A percentile compares a stretch with the other conserved stretches of the same genome.
These are phyloP conservation scores for Neurospora sp. DNA, from an alignment of 495 filamentous ascomycete genomes.

Conservation along the genomic window DNA sequence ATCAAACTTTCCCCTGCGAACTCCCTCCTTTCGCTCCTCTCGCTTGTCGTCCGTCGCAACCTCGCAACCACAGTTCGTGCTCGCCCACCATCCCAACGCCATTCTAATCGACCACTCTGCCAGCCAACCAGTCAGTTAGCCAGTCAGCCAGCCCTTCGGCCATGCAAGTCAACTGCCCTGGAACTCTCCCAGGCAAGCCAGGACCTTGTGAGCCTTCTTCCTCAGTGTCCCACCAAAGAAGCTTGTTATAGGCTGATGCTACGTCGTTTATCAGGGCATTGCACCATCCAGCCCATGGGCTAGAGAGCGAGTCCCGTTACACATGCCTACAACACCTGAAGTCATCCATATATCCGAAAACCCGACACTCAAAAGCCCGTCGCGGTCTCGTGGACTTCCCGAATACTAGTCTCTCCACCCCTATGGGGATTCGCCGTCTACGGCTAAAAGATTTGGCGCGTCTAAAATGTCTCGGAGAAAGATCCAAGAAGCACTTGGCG, in stretches of 20 bases:
- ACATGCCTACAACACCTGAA: neutral
- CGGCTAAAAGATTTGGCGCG: neutral
- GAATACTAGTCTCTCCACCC: neutral
- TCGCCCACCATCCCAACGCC: neutral
- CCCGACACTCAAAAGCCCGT: neutral
- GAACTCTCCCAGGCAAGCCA: neutral
- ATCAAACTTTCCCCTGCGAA: neutral
- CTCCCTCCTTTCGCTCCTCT: neutral
- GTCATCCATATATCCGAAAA: neutral
- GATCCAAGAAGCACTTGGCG: neutral
- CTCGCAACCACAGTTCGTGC: neutral
- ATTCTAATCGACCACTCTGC: neutral
- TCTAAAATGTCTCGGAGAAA: neutral
- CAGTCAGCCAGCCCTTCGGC: neutral
- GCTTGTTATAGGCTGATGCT: neutral
- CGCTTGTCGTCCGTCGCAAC: neutral
- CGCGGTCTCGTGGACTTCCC: neutral
- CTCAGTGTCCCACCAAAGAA: neutral
- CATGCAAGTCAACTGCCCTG: neutral
- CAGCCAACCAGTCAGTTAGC: neutral
- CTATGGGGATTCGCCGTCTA: neutral
- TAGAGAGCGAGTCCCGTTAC: neutral
- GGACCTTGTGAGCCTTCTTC: neutral
- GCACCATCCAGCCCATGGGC: neutral
- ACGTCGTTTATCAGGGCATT: neutral